These are phyloP conservation scores for Pythium guiyangense DNA, from an alignment of 352 stramenopile genomes.

Conservation along the genomic window DNA sequence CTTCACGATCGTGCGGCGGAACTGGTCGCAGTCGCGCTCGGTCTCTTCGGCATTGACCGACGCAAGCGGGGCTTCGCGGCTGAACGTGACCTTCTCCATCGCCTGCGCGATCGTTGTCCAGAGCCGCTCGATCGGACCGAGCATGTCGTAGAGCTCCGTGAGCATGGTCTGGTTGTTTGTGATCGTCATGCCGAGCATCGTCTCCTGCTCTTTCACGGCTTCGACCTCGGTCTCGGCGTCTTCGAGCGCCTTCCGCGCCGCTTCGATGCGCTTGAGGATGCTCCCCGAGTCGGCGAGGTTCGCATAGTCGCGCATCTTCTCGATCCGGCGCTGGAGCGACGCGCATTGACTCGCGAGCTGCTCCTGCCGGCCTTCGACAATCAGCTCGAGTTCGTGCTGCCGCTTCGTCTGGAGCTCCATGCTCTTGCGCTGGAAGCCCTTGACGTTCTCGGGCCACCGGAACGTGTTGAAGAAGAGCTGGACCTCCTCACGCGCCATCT, in stretches of 20 bases:
- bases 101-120: conserved; percentile 82
- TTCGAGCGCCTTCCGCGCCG: conserved; percentile 72
- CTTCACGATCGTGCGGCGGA: conserved; percentile 84
- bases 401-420: conserved; percentile 89
- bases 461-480: conserved; percentile 90
- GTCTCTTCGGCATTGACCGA: conserved; percentile 84
- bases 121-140: conserved; percentile 84
- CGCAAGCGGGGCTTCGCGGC: conserved; percentile 51
- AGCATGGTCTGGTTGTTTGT: conserved; percentile 81
- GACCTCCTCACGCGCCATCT: conserved; percentile 86
- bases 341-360: conserved; percentile 78
- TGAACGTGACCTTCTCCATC: conserved; percentile 75
- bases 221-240: conserved; percentile 81
- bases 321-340: conserved; percentile 78
- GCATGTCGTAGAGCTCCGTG: conserved; percentile 69
- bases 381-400: conserved; percentile 87
- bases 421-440: conserved; percentile 88
- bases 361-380: conserved; percentile 87
- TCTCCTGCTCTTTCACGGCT: conserved; percentile 86
- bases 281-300: conserved; percentile 77
- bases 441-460: conserved; percentile 89
- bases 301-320: conserved; percentile 89
- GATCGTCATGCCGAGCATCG: conserved; percentile 75
- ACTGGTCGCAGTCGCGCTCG: conserved; percentile 84
- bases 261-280: conserved; percentile 79